These are phyloP conservation scores for Thermochaetoides thermophila DNA, from an alignment of 495 filamentous ascomycete species.

Conservation along the genomic window DNA sequence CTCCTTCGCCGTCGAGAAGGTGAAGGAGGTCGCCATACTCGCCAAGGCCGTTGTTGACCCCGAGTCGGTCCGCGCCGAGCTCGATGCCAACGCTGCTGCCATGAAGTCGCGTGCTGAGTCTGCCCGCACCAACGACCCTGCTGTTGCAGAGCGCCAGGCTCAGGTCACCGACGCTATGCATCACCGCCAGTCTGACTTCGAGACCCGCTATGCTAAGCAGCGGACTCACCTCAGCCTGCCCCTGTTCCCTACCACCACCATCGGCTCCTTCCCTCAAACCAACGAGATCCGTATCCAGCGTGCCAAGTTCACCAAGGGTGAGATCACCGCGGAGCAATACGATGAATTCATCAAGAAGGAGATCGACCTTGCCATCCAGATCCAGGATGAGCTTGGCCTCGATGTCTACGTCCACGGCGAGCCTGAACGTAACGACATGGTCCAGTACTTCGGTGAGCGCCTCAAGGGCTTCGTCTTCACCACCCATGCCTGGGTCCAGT, in stretches of 20 bases:
- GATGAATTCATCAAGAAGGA: constrained; percentile 98
- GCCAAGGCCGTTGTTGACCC: constrained; percentile 91
- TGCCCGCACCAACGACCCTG: constrained; percentile 85
- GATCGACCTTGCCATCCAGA: constrained; percentile 80
- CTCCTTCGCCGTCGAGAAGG: constrained; percentile 94
- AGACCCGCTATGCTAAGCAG: constrained; percentile 68
- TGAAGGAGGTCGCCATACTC: constrained; percentile 74
- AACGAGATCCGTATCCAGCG: constrained; percentile 91
- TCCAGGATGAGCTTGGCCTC: constrained; percentile 93
- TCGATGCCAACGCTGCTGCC: constrained; percentile 89
- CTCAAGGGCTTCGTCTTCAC: constrained; percentile 96
- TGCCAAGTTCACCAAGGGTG: constrained; percentile 96
- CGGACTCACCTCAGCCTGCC: constrained; percentile 79
- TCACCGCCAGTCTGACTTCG: constrained; percentile 82
- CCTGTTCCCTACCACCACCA: constrained; percentile 96
- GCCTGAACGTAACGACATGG: constrained; percentile 99
- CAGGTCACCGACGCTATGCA: constrained; percentile 72
- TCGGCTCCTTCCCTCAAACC: constrained; percentile 98
- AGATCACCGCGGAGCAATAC: constrained; percentile 82
- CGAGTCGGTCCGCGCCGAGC: constrained; percentile 64
- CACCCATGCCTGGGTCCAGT: constrained; percentile 96
- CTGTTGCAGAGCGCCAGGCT: constrained; percentile 87
- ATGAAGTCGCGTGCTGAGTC: constrained; percentile 79
- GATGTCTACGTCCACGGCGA: constrained; percentile 94
- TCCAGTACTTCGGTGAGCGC: constrained; percentile 98